phyloP scores from a whole-genome alignment of 1,284 basidiomycete species.

The Ustilago tritici region DNA sequence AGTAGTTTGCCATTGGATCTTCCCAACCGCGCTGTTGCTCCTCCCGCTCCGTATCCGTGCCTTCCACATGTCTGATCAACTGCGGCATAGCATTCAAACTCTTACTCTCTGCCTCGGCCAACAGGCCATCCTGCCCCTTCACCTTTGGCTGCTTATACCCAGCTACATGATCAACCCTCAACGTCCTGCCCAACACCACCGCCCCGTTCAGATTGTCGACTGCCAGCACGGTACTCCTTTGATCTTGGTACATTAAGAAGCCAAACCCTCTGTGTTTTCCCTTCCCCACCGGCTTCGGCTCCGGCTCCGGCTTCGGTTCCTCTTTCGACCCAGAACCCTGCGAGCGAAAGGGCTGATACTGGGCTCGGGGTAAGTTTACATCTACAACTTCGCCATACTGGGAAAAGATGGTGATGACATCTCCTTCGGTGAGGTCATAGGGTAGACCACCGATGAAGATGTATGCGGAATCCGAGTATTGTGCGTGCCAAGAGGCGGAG shows the following conservation, averaged over 20 bases:
- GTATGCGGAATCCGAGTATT: constrained; percentile 97
- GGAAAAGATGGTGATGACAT: constrained; percentile 96
- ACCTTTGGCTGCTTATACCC: constrained; percentile 87
- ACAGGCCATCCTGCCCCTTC: constrained; percentile 83
- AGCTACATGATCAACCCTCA: constrained; percentile 91
- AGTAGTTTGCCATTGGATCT: constrained; percentile 95
- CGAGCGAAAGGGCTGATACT: not conserved
- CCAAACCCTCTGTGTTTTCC: constrained; percentile 80
- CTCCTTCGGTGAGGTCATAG: constrained; percentile 85
- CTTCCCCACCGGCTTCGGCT: constrained; percentile 9
- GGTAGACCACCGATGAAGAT: constrained; percentile 80
- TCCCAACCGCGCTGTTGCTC: constrained; percentile 81
- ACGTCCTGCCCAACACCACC: constrained; percentile 83
- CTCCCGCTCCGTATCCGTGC: constrained; percentile 5
- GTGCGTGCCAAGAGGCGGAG: constrained; percentile 91
- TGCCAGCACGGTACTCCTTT: constrained; percentile 92
- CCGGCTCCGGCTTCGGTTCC: constrained; percentile 2
- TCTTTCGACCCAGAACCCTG: not conserved
- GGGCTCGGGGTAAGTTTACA: constrained; percentile 80
- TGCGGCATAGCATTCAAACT: constrained; percentile 61
- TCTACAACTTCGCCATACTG: constrained; percentile 98
- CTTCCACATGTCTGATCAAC: not conserved
- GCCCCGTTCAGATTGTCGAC: constrained; percentile 99
- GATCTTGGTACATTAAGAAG: constrained; percentile 99
- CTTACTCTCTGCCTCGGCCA: constrained; percentile 79